phyloP scores from a whole-genome alignment of 257 asterid genomes.

The Fraxinus anomala region DNA sequence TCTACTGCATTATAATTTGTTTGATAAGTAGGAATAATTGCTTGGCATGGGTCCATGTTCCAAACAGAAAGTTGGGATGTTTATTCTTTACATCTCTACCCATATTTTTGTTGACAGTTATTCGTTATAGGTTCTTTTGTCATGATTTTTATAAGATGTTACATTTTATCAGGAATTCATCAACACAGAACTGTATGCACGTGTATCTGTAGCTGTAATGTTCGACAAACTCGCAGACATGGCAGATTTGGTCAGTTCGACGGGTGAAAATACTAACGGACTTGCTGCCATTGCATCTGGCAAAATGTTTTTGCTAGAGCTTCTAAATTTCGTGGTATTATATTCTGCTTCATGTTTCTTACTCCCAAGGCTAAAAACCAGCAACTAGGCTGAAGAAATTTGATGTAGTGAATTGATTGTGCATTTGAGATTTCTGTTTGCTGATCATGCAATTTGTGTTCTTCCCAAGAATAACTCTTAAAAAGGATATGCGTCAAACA shows the following conservation, averaged over 20 bases:
- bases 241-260: conserved; percentile 46
- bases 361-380: background rate
- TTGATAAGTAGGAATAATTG: background rate
- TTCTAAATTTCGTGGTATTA: conserved; percentile 70
- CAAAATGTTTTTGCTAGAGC: conserved; percentile 78
- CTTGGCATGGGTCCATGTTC: background rate
- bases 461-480: background rate
- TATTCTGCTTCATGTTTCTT: conserved; percentile 15
- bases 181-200: conserved; percentile 95
- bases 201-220: conserved; percentile 91
- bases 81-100: background rate
- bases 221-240: conserved; percentile 74
- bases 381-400: conserved; percentile 5
- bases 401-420: background rate
- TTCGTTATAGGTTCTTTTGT: background rate
- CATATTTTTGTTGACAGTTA: background rate
- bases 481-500: background rate
- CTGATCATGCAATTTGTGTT: background rate
- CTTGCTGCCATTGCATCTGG: conserved; percentile 62
- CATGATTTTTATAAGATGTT: conserved; percentile 16
- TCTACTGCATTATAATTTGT: background rate
- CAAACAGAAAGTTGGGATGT: background rate
- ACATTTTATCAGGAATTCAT: conserved; percentile 68
- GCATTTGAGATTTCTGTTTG: background rate
- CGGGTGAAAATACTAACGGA: conserved; percentile 33